These are phyloP conservation scores for Lunularia cruciata DNA, from an alignment of 225 moss, liverwort and hornwort species.

Conservation along the genomic window DNA sequence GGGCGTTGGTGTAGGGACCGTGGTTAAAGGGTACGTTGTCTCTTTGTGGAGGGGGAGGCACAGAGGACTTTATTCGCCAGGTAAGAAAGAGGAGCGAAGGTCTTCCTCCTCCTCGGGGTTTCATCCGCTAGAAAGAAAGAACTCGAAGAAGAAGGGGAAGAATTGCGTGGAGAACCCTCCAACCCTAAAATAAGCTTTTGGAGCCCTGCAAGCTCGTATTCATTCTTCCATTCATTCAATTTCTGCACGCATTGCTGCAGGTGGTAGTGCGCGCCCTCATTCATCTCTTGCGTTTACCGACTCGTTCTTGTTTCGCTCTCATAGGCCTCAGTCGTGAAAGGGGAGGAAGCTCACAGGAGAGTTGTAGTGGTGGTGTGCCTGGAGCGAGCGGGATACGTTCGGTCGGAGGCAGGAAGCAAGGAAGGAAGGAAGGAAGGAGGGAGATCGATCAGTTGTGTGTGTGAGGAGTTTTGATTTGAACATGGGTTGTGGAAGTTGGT, in stretches of 20 bases:
- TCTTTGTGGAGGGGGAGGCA: neutral
- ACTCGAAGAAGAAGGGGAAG: neutral
- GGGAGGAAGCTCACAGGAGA: conserved; percentile 7
- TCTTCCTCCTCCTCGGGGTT: neutral
- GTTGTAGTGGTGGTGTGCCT: neutral
- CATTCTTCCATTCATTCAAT: neutral
- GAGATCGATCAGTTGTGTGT: neutral
- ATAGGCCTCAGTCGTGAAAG: neutral
- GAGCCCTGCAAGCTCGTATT: neutral
- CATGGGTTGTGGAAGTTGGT: neutral
- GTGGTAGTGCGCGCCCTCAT: conserved; percentile 3
- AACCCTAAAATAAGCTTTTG: conserved; percentile 15
- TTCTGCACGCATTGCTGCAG: neutral
- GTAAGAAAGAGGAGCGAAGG: neutral
- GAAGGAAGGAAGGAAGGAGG: neutral
- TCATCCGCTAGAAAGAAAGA: too few relatives aligned
- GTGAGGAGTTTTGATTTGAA: neutral
- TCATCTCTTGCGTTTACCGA: neutral
- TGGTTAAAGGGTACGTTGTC: neutral
- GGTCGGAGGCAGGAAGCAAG: too few relatives aligned
- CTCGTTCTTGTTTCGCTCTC: neutral
- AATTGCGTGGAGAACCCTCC: neutral
- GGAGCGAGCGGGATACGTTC: neutral
- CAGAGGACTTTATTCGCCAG: conserved; percentile 3
- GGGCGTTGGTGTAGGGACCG: too few relatives aligned